These are phyloP conservation scores for Fusarium algeriense DNA, from an alignment of 2,329 filamentous ascomycete genomes.

Conservation along the genomic window DNA sequence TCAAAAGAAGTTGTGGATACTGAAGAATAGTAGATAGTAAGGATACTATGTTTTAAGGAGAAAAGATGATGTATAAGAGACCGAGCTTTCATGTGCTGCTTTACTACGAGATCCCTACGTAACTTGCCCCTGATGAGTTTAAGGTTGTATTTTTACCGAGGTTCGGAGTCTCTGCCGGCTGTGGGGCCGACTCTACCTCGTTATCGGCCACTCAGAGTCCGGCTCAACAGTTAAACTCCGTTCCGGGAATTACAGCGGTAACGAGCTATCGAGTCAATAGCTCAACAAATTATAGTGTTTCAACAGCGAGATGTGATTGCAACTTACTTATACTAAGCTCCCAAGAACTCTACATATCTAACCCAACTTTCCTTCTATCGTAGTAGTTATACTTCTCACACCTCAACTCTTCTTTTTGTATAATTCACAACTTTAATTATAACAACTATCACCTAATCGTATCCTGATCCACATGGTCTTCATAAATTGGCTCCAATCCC, in stretches of 20 bases:
- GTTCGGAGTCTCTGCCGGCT: conserved; percentile 28
- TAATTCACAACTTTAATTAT: conserved; percentile 5
- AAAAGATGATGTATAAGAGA: background rate
- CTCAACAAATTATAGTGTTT: background rate
- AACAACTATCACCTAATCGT: conserved; percentile 20
- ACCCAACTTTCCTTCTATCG: background rate
- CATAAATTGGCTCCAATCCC: conserved; percentile 81
- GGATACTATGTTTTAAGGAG: background rate
- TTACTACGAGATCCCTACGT: conserved; percentile 28
- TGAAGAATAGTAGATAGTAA: background rate
- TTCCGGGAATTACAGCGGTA: conserved; percentile 4
- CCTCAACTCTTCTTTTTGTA: background rate
- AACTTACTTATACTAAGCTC: conserved; percentile 16
- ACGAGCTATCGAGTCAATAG: background rate
- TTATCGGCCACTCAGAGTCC: conserved; percentile 27
- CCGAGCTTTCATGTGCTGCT: conserved; percentile 34
- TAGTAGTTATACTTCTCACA: background rate
- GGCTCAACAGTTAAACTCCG: conserved; percentile 7
- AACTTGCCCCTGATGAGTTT: conserved; percentile 28
- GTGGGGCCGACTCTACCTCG: conserved; percentile 37
- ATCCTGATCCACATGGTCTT: conserved; percentile 46
- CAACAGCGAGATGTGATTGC: conserved; percentile 2
- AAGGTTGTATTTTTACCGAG: conserved; percentile 36
- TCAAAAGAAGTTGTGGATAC: background rate
- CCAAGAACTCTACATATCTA: conserved; percentile 9